phyloP scores from a whole-genome alignment of 2,329 filamentous ascomycete genomes.

The Coleophoma eucalyptorum region DNA sequence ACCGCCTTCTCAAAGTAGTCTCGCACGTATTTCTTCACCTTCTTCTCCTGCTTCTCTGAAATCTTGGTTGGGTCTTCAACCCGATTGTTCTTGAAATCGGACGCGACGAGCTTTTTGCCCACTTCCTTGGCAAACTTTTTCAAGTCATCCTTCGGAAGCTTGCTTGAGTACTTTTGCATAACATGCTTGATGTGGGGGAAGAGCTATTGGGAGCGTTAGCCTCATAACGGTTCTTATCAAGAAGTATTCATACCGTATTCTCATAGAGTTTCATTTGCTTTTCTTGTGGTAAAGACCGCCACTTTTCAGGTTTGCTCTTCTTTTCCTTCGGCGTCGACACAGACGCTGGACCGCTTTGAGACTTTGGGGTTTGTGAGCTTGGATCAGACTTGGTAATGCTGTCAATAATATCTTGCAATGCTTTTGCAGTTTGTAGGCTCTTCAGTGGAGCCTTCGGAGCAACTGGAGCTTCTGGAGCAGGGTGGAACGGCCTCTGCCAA shows the following conservation, averaged over 20 bases:
- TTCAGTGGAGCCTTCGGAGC: constrained; percentile 51
- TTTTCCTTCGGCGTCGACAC: constrained; percentile 49
- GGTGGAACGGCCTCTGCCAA: constrained; percentile 73
- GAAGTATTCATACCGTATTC: constrained; percentile 61
- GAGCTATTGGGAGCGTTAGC: constrained; percentile 46
- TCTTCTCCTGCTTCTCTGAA: constrained; percentile 72
- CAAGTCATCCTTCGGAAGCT: constrained; percentile 75
- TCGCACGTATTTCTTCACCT: constrained; percentile 79
- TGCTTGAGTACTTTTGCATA: constrained; percentile 81
- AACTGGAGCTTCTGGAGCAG: constrained; percentile 54
- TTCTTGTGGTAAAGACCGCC: constrained; percentile 66
- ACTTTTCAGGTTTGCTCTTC: constrained; percentile 65
- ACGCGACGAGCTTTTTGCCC: constrained; percentile 84
- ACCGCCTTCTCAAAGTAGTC: constrained; percentile 86
- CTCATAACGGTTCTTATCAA: neutral
- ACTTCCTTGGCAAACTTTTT: constrained; percentile 64
- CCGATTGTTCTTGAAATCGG: constrained; percentile 87
- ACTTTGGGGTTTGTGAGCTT: constrained; percentile 42
- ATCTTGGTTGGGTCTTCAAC: constrained; percentile 79
- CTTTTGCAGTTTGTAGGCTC: constrained; percentile 53
- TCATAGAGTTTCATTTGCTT: constrained; percentile 96
- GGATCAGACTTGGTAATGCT: constrained; percentile 65
- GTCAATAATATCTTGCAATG: constrained; percentile 81
- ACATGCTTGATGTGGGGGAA: constrained; percentile 83
- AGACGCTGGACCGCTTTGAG: constrained; percentile 56